Evolutionary conservation across 225 moss, liverwort and hornwort species (phyloP), one percentile per base, ranked within the genome.

Genomic region (Physcomitrellopsis africana): DNA sequence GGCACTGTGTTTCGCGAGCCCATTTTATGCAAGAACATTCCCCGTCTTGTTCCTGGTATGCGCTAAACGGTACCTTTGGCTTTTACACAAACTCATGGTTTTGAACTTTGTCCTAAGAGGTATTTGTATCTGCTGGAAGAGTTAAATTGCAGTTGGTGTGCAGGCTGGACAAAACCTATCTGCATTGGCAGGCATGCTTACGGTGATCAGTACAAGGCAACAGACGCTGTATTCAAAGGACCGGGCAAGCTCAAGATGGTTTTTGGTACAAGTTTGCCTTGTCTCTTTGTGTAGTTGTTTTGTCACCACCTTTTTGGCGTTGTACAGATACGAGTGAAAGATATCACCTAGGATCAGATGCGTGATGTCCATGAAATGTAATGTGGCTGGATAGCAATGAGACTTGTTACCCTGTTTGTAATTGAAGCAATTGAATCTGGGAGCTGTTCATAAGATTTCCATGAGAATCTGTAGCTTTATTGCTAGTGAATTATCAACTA

Each of bases 1-100:
- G 93, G 93, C 45, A 97, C 94, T 54, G 91, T 99, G 17, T 99
- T 99, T 70, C 89, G 97, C 41, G 97, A 99, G 87, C 97, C 97
- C 0, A 99, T 99, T 76, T 11, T 99, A 82, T 94, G 94, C 89
- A 90, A 94, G 82, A 94, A 93, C 76, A 81, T 99, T 66, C 97
- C 97, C 43, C 80, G 94, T 32, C 91, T 90, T 68, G 92, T 99
- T 29, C 75, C 86, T 52, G 89, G 95, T 86, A 85, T 67, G 65
- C 18, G 3, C 59, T 19, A 10, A 60, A 19, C 44, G 10, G 10
- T 71, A 2, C 52, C 59, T 37, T 14, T 23, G 5, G 0, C 46
- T 70, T n/a, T 16, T 62, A 0, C 18, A 19, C 67, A 71, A 27
- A 20, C 41, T 41, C 0, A 10, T 45, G 58, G 24, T 16, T 68